These are phyloP conservation scores for Aureobasidium sp. DNA, from an alignment of 2,329 filamentous ascomycete species.

Conservation along the genomic window DNA sequence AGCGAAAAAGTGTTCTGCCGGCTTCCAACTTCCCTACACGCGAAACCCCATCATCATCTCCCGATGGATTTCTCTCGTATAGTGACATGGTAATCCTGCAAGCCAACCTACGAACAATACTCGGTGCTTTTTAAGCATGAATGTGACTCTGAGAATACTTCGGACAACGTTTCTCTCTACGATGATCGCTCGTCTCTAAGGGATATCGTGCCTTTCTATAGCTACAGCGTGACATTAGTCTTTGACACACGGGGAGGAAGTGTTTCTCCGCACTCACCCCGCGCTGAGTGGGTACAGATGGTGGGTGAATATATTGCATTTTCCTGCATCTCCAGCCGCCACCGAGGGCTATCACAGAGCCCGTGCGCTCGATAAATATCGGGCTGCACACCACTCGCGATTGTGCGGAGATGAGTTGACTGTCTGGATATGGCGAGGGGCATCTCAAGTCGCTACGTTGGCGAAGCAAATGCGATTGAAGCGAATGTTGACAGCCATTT, in stretches of 20 bases:
- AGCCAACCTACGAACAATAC: not conserved
- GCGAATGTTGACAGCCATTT: not conserved
- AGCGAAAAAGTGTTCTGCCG: not conserved
- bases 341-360: not conserved
- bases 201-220: not conserved
- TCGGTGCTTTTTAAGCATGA: not conserved
- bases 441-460: not conserved
- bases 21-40: not conserved
- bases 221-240: not conserved
- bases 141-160: not conserved
- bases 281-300: not conserved
- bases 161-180: not conserved
- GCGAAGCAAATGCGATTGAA: not conserved
- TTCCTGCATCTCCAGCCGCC: not conserved
- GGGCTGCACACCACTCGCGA: not conserved
- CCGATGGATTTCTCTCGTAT: not conserved
- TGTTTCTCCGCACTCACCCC: conserved; percentile 9
- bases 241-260: not conserved
- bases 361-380: not conserved
- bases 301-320: conserved; percentile 13
- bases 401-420: not conserved
- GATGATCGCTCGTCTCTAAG: not conserved
- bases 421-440: not conserved
- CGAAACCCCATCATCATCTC: not conserved
- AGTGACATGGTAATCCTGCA: not conserved